Conservation (phyloP, 2,329 filamentous ascomycete species). For the Pseudogymnoascus destructans region DNA sequence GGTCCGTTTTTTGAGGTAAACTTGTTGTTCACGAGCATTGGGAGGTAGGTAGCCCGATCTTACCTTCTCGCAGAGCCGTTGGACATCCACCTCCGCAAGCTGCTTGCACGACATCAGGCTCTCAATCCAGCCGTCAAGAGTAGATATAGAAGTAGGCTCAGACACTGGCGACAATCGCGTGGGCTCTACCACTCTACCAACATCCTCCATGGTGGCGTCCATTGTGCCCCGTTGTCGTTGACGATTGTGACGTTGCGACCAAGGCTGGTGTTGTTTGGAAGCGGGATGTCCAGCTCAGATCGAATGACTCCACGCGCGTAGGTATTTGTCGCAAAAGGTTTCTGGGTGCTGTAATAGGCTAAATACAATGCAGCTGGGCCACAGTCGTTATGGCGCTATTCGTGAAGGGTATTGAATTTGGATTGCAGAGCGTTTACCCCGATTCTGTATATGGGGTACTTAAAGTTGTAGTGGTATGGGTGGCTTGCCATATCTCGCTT, state of each 20-base stretch:
- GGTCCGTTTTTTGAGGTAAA: neutral
- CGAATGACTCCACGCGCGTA: slow-evolving; percentile 1
- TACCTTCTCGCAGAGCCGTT: slow-evolving; percentile 96
- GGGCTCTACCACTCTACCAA: slow-evolving; percentile 69
- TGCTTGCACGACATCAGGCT: slow-evolving; percentile 98
- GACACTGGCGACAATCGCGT: slow-evolving; percentile 61
- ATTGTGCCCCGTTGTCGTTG: slow-evolving; percentile 34
- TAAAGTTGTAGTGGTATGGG: slow-evolving; percentile 7
- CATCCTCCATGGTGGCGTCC: slow-evolving; percentile 99
- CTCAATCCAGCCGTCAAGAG: slow-evolving; percentile 96
- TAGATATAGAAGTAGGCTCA: slow-evolving; percentile 83
- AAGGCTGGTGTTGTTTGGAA: slow-evolving; percentile 7
- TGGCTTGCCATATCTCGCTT: slow-evolving; percentile 10
- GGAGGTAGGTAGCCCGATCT: slow-evolving; percentile 24
- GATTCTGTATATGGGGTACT: slow-evolving; percentile 7
- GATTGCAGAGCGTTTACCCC: slow-evolving; percentile 5
- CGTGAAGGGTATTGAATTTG: slow-evolving; percentile 4
- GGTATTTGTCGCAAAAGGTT: neutral
- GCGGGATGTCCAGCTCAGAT: slow-evolving; percentile 7
- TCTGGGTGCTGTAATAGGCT: neutral
- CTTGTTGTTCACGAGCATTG: neutral
- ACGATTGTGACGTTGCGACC: slow-evolving; percentile 8
- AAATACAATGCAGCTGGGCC: neutral
- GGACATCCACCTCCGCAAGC: slow-evolving; percentile 84
- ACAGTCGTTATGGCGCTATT: neutral